Evolutionary conservation across 1,284 basidiomycete species (phyloP).

Genomic region (Retiboletus fuscus): DNA sequence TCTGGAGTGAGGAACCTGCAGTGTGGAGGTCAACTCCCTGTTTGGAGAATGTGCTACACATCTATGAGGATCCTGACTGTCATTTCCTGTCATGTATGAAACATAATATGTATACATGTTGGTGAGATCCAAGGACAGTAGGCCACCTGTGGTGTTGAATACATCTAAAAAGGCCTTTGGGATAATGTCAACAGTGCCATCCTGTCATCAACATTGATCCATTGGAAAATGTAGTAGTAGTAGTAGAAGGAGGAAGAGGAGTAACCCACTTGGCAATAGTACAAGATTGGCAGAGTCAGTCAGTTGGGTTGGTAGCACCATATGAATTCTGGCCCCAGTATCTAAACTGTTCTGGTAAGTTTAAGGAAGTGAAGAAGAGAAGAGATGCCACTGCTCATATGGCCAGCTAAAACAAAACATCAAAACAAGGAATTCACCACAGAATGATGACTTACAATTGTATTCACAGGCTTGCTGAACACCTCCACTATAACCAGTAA

Average conservation of each 20-base stretch:
- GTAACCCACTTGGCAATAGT: slow-evolving; percentile 40
- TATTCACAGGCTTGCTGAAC: slow-evolving; percentile 41
- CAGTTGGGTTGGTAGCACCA: slow-evolving; percentile 40
- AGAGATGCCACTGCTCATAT: slow-evolving; percentile 29
- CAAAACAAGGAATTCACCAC: slow-evolving; percentile 4
- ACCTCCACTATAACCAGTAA: slow-evolving; percentile 19
- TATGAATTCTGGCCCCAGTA: slow-evolving; percentile 52
- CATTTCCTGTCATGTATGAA: background rate
- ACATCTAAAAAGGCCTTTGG: slow-evolving; percentile 71
- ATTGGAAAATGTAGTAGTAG: background rate
- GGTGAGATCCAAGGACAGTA: slow-evolving; percentile 71
- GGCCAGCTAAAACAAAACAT: slow-evolving; percentile 35
- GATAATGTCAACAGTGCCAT: slow-evolving; percentile 50
- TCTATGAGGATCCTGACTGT: slow-evolving; percentile 10
- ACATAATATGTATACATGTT: slow-evolving; percentile 56
- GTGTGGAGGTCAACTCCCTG: slow-evolving; percentile 69
- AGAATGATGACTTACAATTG: slow-evolving; percentile 42
- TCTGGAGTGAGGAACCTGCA: slow-evolving; percentile 67
- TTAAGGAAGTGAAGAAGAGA: background rate
- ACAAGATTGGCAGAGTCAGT: slow-evolving; percentile 43
- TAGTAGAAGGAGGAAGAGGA: too few relatives aligned
- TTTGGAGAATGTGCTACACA: slow-evolving; percentile 58
- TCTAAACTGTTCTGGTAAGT: slow-evolving; percentile 24
- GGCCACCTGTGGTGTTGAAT: slow-evolving; percentile 65
- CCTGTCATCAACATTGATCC: slow-evolving; percentile 18